These are phyloP conservation scores for Psilocybe cubensis DNA, from an alignment of 768 basidiomycete genomes.

Conservation along the genomic window DNA sequence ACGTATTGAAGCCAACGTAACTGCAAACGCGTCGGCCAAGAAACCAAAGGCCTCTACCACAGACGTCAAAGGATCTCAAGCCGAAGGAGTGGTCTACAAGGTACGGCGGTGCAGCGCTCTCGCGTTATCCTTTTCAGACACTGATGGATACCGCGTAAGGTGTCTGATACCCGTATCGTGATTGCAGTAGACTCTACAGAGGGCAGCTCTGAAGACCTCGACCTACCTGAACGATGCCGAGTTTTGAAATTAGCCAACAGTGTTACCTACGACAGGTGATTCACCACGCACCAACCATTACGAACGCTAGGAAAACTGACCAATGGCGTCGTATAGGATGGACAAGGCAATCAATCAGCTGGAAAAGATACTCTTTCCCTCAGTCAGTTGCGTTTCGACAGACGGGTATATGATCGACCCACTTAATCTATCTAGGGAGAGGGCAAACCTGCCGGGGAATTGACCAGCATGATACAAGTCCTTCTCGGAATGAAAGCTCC, in stretches of 20 bases:
- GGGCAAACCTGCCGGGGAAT: conserved; percentile 45
- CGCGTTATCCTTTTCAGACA: background rate
- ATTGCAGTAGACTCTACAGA: conserved; percentile 76
- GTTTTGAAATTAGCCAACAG: conserved; percentile 91
- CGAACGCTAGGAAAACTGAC: background rate
- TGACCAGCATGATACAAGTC: conserved; percentile 62
- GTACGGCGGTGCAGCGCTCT: conserved; percentile 34
- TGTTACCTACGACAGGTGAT: conserved; percentile 84
- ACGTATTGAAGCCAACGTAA: conserved; percentile 74
- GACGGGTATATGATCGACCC: background rate
- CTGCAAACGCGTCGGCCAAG: conserved; percentile 38
- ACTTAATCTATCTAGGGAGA: conserved; percentile 29
- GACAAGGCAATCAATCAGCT: conserved; percentile 77
- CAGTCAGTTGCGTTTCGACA: conserved; percentile 15
- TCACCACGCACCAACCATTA: background rate
- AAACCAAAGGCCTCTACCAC: conserved; percentile 48
- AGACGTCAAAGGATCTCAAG: conserved; percentile 43
- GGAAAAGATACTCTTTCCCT: conserved; percentile 37
- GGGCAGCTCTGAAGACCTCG: conserved; percentile 62
- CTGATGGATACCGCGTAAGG: conserved; percentile 40
- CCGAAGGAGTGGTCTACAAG: conserved; percentile 89
- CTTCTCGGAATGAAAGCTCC: conserved; percentile 68
- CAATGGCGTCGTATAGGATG: conserved; percentile 64
- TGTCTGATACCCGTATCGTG: conserved; percentile 80
- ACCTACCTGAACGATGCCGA: conserved; percentile 84